A percentile compares a stretch with the other conserved stretches of the same genome.
phyloP scores from a whole-genome alignment of 2,329 filamentous ascomycete genomes.

The Penicillium psychrosexuale region DNA sequence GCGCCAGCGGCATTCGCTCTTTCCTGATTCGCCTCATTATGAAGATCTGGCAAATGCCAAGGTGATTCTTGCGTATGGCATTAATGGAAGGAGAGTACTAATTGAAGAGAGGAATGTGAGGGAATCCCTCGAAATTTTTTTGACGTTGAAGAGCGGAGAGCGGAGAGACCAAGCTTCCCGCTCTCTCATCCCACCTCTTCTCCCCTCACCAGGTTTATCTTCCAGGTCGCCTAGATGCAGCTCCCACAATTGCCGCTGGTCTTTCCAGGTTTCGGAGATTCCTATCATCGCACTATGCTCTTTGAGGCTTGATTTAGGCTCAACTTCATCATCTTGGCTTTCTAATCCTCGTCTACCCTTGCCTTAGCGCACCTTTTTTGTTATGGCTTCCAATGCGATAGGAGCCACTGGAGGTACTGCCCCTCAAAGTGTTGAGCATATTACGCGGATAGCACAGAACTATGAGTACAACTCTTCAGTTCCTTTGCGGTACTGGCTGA shows the following conservation, averaged over 20 bases:
- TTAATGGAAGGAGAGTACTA: not conserved
- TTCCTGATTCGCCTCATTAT: not conserved
- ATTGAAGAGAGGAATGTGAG: not conserved
- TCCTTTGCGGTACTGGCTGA: constrained; percentile 74
- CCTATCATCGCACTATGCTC: constrained; percentile 14
- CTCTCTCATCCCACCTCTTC: constrained; percentile 7
- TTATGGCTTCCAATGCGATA: constrained; percentile 26
- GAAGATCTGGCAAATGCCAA: not conserved
- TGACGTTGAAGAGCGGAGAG: not conserved
- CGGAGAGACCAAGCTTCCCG: constrained; percentile 6
- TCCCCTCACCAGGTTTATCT: not conserved
- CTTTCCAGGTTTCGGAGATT: constrained; percentile 18
- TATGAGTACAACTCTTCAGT: constrained; percentile 79
- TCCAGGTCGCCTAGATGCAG: constrained; percentile 24
- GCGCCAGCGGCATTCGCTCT: constrained; percentile 6
- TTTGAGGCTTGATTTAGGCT: constrained; percentile 7
- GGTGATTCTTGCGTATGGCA: not conserved
- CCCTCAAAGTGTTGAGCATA: constrained; percentile 73
- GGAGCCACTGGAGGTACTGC: constrained; percentile 31
- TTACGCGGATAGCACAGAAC: constrained; percentile 69
- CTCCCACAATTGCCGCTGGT: constrained; percentile 13
- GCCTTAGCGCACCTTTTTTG: not conserved
- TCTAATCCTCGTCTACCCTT: not conserved
- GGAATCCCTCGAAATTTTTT: not conserved
- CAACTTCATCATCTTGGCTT: not conserved